Conservation (phyloP, 169 alveolate genomes). For the Plasmodium ovale region DNA sequence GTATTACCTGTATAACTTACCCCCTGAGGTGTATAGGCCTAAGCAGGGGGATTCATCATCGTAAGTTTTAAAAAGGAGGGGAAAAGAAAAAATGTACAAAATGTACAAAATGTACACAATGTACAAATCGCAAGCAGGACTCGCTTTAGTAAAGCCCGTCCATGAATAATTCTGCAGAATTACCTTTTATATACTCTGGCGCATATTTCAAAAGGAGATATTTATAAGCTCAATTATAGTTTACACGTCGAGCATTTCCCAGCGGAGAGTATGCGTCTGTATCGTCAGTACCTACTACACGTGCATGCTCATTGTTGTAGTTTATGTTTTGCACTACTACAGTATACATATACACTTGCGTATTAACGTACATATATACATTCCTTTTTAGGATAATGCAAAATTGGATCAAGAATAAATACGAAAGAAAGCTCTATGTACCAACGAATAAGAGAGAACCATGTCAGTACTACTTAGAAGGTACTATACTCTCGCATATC, state of each 20-base stretch:
- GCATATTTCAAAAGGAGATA: neutral
- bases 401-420: constrained; percentile 89
- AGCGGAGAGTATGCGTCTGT: constrained; percentile 78
- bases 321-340: too few species aligned
- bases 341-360: too few species aligned
- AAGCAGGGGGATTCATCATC: constrained; percentile 76
- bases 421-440: constrained; percentile 86
- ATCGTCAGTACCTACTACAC: constrained; percentile 84
- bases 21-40: constrained; percentile 54
- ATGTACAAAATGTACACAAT: neutral
- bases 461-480: constrained; percentile 58
- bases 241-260: too few species aligned
- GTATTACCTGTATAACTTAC: constrained; percentile 79
- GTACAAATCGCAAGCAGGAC: neutral
- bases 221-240: too few species aligned
- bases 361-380: neutral
- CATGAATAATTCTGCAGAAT: neutral
- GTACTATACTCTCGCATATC: constrained; percentile 11
- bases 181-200: neutral
- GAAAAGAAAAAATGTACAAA: neutral
- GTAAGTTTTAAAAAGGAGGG: constrained; percentile 30
- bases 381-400: constrained; percentile 83
- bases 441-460: constrained; percentile 84
- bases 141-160: neutral
- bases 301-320: constrained; percentile 80